A percentile compares a stretch with the other conserved stretches of the same genome.
Evolutionary conservation across 306 rosid species (phyloP).

Genomic region (Urtica urens): DNA sequence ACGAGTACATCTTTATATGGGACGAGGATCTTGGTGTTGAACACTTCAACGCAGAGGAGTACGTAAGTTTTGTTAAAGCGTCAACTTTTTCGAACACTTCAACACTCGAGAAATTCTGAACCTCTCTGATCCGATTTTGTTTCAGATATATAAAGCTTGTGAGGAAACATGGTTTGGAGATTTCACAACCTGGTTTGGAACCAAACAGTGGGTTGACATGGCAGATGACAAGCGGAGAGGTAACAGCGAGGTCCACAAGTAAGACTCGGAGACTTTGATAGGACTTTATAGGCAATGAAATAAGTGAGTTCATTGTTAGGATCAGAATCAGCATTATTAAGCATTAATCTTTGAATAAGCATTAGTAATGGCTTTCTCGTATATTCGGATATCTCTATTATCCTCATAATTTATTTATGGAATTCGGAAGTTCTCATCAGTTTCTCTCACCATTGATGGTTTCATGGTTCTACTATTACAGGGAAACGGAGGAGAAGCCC

Average conservation of each 20-base stretch:
- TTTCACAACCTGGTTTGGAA: constrained; percentile 84
- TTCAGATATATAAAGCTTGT: constrained; percentile 63
- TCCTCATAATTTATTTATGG: too few relatives aligned
- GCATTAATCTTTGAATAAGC: too few relatives aligned
- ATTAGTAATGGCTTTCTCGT: too few relatives aligned
- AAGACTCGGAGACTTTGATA: constrained; percentile 13
- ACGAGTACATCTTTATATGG: constrained; percentile 80
- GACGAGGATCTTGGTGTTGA: constrained; percentile 83
- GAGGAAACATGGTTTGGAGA: constrained; percentile 70
- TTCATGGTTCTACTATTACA: constrained; percentile 21
- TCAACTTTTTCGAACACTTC: neutral
- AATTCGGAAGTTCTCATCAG: constrained; percentile 8
- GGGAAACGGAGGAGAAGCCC: constrained; percentile 47
- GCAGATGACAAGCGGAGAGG: constrained; percentile 75
- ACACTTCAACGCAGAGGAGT: constrained; percentile 79
- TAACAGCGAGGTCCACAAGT: constrained; percentile 69
- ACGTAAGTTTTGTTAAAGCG: constrained; percentile 24
- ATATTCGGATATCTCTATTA: too few relatives aligned
- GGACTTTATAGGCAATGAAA: too few relatives aligned
- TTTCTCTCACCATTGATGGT: neutral
- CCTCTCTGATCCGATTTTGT: constrained; percentile 10
- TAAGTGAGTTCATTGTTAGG: too few relatives aligned
- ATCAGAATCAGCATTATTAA: too few relatives aligned
- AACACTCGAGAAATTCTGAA: too few relatives aligned
- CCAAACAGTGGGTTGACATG: constrained; percentile 48